Percentiles rank a stretch among this genome's conserved stretches.
These are phyloP conservation scores for Omphalea diandra DNA, from an alignment of 441 rosid genomes.

Conservation along the genomic window DNA sequence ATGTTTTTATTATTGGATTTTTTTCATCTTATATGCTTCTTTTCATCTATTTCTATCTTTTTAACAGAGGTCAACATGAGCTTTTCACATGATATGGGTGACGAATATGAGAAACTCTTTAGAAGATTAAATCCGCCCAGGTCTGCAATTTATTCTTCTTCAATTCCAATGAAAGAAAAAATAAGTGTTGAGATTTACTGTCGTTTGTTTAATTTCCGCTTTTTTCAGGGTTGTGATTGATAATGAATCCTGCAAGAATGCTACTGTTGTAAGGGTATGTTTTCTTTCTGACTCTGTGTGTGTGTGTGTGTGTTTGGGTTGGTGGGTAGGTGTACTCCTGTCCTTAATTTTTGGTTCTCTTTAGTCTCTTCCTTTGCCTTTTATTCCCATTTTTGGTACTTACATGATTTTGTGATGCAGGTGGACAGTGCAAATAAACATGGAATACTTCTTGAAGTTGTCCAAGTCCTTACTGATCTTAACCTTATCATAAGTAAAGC, in stretches of 20 bases:
- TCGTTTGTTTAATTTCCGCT: not conserved
- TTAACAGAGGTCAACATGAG: conserved; percentile 59
- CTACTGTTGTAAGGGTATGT: conserved; percentile 73
- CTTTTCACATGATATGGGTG: conserved; percentile 62
- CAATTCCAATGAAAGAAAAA: not conserved
- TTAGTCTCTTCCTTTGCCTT: conserved; percentile 6
- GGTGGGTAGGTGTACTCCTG: conserved; percentile 5
- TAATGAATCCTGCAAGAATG: conserved; percentile 78
- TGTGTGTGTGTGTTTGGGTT: too few species aligned
- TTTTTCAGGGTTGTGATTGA: conserved; percentile 72
- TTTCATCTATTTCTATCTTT: conserved; percentile 20
- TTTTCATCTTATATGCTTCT: conserved; percentile 13
- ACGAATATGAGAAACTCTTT: conserved; percentile 78
- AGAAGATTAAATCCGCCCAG: conserved; percentile 89
- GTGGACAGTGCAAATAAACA: conserved; percentile 90
- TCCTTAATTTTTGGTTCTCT: conserved; percentile 7
- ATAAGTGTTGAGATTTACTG: not conserved
- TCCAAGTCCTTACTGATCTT: conserved; percentile 90
- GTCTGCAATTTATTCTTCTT: conserved; percentile 31
- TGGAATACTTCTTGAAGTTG: conserved; percentile 92
- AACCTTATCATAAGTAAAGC: conserved; percentile 79
- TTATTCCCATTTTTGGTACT: conserved; percentile 17
- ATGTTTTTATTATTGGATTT: conserved; percentile 26
- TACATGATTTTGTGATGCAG: conserved; percentile 32
- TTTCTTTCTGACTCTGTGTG: not conserved